Percentiles rank a stretch among this genome's conserved stretches.
These are phyloP conservation scores for Conringia planisiliqua DNA, from an alignment of 345 rosid species.

Conservation along the genomic window DNA sequence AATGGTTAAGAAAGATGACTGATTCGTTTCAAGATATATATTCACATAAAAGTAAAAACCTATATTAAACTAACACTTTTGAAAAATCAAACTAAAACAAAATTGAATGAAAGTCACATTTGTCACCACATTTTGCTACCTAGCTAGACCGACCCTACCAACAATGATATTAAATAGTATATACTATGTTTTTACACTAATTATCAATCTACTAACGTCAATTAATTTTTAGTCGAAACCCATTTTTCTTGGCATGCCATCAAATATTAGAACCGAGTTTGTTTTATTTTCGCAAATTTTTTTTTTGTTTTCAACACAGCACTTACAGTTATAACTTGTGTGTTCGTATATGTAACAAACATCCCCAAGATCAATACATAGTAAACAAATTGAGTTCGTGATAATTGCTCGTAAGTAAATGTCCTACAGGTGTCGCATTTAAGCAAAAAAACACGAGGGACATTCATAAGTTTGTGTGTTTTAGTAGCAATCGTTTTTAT, in stretches of 20 bases:
- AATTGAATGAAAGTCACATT: no score
- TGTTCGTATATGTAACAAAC: no score
- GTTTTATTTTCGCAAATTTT: neutral
- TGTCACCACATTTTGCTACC: neutral
- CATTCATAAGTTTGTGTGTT: constrained; percentile 5
- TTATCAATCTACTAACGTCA: no score
- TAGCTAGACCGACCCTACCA: neutral
- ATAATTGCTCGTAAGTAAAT: neutral
- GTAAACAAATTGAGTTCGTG: neutral
- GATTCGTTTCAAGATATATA: neutral
- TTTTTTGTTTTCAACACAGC: neutral
- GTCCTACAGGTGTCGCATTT: no score
- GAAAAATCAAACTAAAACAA: neutral
- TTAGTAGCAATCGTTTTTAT: neutral
- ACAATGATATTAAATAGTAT: no score
- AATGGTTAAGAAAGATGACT: no score
- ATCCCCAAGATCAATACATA: neutral
- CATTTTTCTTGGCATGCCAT: neutral
- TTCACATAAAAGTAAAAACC: neutral
- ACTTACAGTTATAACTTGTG: neutral
- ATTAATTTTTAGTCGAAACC: no score
- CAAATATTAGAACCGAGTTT: neutral
- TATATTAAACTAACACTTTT: no score
- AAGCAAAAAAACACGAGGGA: no score
- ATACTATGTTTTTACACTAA: no score